These are phyloP conservation scores for Kluyveromyces sp. DNA, from an alignment of 1,139 yeast genomes.

Conservation along the genomic window DNA sequence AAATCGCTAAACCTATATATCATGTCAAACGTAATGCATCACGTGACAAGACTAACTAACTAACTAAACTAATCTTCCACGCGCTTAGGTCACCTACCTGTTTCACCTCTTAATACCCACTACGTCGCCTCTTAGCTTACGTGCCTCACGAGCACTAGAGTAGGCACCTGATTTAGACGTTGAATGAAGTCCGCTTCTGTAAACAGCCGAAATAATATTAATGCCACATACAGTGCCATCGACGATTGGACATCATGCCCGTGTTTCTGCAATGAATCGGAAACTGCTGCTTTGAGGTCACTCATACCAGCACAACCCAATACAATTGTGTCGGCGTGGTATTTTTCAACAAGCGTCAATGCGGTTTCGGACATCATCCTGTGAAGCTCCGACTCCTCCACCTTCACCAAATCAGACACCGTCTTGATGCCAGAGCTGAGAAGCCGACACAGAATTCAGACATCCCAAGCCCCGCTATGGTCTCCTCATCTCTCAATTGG, in stretches of 20 bases:
- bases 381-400: slow-evolving; percentile 1
- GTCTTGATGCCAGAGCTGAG: slow-evolving; percentile 4
- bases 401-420: slow-evolving; percentile 3
- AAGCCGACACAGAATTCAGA: slow-evolving; percentile 1
- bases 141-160: slow-evolving; percentile 1
- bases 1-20: neutral
- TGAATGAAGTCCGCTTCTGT: slow-evolving; percentile 1
- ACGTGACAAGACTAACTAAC: neutral
- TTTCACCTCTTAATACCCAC: neutral
- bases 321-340: slow-evolving; percentile 2
- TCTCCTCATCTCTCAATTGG: slow-evolving; percentile 4
- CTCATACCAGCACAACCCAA: slow-evolving; percentile 5
- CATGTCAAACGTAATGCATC: neutral
- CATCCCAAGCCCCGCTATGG: slow-evolving; percentile 3
- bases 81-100: neutral
- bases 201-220: slow-evolving; percentile 2
- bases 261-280: neutral
- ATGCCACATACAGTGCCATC: slow-evolving; percentile 3
- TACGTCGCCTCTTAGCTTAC: neutral
- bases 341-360: neutral
- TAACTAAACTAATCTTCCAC: no score
- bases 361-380: slow-evolving; percentile 2
- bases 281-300: slow-evolving; percentile 1
- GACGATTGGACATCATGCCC: neutral
- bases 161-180: slow-evolving; percentile 3